Base-by-base conservation (phyloP, 139 green algal genomes). In the Trebouxia sp. region DNA sequence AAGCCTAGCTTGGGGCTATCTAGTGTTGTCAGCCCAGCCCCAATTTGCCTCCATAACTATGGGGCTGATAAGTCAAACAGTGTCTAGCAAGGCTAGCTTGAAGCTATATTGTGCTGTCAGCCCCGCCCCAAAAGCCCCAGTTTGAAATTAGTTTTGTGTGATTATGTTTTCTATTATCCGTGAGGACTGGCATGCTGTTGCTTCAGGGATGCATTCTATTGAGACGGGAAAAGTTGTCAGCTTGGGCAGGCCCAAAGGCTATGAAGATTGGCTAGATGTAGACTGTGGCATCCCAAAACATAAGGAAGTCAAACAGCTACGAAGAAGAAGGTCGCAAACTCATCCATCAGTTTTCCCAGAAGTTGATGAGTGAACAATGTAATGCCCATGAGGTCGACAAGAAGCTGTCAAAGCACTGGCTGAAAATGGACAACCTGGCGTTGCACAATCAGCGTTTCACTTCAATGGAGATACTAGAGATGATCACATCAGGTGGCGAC, bases 291-390 rank as follows among this genome's bases (percentile, higher is more conserved):
- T 66, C 55, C 55, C 55, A 66, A 28, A 66, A 66, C 55, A 66
- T 66, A 66, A 66, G 55, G 55, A 66, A 66, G 55, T 66, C 55
- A 66, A 66, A 66, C 55, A 66, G 55, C 55, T 66, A 66, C 55
- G 55, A 66, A 66, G 55, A 66, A 66, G 55, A 66, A 66, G 55
- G 55, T 66, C 55, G 55, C 55, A 66, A 66, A 66, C 55, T 66
- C 55, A 66, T 66, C 55, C 55, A 66, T 66, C 55, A 66, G 55
- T 66, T 66, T 66, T 66, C 55, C 55, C n/a, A 66, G n/a, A 66
- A 66, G 55, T 66, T 66, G 55, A 66, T 66, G 55, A 66, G 55
- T 66, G 55, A 66, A 66, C 55, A 66, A 66, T 66, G 55, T 39
- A 66, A 66, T 66, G 55, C 55, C n/a, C 14, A 66, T 66, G 55